phyloP scores from a whole-genome alignment of 495 filamentous ascomycete genomes.

The Geoglossum glabrum region DNA sequence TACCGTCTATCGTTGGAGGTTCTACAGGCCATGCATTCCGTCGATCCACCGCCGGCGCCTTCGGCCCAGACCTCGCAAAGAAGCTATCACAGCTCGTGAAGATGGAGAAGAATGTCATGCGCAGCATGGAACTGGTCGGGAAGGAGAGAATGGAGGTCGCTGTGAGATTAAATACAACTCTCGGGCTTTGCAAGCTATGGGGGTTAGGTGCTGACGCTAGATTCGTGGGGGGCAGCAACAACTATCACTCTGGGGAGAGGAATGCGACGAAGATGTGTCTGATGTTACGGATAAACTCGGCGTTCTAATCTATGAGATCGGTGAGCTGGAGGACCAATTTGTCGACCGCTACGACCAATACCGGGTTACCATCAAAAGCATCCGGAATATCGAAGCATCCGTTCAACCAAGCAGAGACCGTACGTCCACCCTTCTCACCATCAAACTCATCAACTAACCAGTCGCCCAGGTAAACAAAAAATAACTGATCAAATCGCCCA shows the following conservation, averaged over 20 bases:
- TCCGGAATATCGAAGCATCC: slow-evolving; percentile 94
- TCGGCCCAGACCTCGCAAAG: slow-evolving; percentile 88
- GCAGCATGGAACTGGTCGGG: slow-evolving; percentile 86
- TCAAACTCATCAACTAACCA: slow-evolving; percentile 5
- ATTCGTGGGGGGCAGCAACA: slow-evolving; percentile 50
- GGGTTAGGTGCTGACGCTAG: slow-evolving; percentile 9
- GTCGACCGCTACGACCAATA: slow-evolving; percentile 99
- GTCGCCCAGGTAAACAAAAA: slow-evolving; percentile 70
- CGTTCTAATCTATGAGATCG: slow-evolving; percentile 93
- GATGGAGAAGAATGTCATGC: slow-evolving; percentile 99
- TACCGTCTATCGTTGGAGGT: slow-evolving; percentile 1
- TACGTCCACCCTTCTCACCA: slow-evolving; percentile 24
- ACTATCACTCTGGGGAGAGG: slow-evolving; percentile 94
- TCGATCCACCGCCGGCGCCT: slow-evolving; percentile 75
- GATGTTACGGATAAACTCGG: slow-evolving; percentile 98
- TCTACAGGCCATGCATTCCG: slow-evolving; percentile 77
- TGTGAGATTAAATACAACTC: slow-evolving; percentile 31
- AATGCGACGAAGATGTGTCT: slow-evolving; percentile 90
- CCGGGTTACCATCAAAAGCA: slow-evolving; percentile 96
- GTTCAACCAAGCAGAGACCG: slow-evolving; percentile 95
- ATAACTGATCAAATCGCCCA: slow-evolving; percentile 98
- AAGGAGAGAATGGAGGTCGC: slow-evolving; percentile 96
- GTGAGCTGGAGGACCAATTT: slow-evolving; percentile 92
- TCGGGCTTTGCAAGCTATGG: neutral
- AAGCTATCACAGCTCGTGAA: slow-evolving; percentile 96